Evolutionary conservation across 306 rosid species (phyloP), one percentile per base, ranked within the genome.

Genomic region (Vigna reflexopilosa): DNA sequence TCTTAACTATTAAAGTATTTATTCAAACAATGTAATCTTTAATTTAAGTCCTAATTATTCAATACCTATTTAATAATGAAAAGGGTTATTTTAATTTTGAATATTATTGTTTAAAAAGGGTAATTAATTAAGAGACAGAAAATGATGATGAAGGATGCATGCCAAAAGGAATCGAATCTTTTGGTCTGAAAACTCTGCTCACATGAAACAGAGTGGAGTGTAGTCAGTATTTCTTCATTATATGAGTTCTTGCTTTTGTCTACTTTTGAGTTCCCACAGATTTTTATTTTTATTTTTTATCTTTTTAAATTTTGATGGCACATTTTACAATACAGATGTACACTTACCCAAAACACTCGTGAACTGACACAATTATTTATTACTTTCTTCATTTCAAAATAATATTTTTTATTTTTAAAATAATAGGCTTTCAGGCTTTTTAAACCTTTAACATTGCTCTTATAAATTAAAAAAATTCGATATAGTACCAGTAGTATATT

Each of bases 111-210:
- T 61, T 36, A 36, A 30, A 15, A 30, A 61, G 30, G n/a, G 2
- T 24, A 24, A 24, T 1, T 26, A 24, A 56, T 56, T 10, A 61
- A 32, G 6, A 32, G 2, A 36, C 7, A 34, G 3, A 16, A 62
- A 42, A 9, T 42, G 63, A 75, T 50, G 24, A 62, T 15, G 1
- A 28, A 26, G 38, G 34, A 70, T 51, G 77, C 67, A 40, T 71
- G 79, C 67, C 36, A 47, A 64, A 73, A 54, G 74, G 81, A 16
- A 64, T 75, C 77, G 91, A 86, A 87, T 91, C 91, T 87, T 30
- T 70, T 82, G 75, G 79, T 52, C 73, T 52, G 55, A 47, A 76
- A 56, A 28, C 58, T 4, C 5, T 66, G 16, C 44, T 73, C 85
- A 80, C 80, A 77, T 67, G 71, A 24, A 77, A 71, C 73, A 34